phyloP scores from a whole-genome alignment of 495 filamentous ascomycete species.

The Xylaria flabelliformis region DNA sequence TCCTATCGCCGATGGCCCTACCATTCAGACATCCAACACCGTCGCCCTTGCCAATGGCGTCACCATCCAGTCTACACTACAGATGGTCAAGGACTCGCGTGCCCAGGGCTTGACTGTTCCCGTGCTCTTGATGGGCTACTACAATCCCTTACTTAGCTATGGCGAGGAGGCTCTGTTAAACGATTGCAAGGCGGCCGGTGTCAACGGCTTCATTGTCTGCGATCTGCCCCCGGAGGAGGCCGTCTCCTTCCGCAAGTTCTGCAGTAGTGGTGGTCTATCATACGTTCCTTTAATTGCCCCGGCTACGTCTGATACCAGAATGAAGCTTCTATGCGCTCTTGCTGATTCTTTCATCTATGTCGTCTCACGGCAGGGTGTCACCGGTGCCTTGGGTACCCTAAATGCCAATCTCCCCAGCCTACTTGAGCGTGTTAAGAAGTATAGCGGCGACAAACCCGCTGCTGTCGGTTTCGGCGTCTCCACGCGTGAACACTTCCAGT shows the following conservation, averaged over 20 bases:
- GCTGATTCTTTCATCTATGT: conserved; percentile 99
- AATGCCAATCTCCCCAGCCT: conserved; percentile 81
- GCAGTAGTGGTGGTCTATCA: conserved; percentile 79
- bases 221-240: conserved; percentile 98
- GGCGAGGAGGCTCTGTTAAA: conserved; percentile 87
- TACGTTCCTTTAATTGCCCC: conserved; percentile 97
- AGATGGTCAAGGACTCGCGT: conserved; percentile 80
- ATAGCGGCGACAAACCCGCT: conserved; percentile 86
- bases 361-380: conserved; percentile 96
- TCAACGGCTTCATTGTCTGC: conserved; percentile 97
- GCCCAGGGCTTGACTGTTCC: conserved; percentile 77
- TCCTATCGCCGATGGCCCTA: conserved; percentile 94
- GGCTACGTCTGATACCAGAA: conserved; percentile 86
- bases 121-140: conserved; percentile 97
- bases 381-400: conserved; percentile 83
- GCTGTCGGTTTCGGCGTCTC: conserved; percentile 96
- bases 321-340: conserved; percentile 95
- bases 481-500: conserved; percentile 91
- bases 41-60: conserved; percentile 88
- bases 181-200: conserved; percentile 84
- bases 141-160: conserved; percentile 92
- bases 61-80: conserved; percentile 74
- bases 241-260: conserved; percentile 85
- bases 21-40: conserved; percentile 90
- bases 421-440: conserved; percentile 83